phyloP scores from a whole-genome alignment of 495 filamentous ascomycete species.

The Neurospora sp. region DNA sequence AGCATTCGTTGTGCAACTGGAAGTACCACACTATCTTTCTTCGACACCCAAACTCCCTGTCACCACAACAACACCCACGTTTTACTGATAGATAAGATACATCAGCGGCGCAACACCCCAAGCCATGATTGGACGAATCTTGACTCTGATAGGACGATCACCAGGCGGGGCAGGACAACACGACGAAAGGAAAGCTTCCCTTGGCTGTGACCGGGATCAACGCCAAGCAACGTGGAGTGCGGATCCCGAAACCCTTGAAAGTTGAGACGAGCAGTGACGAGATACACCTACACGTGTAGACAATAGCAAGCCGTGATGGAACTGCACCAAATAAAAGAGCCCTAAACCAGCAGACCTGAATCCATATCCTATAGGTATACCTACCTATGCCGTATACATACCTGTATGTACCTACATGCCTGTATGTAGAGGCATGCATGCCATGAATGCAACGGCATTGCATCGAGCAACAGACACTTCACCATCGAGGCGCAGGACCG shows the following conservation, averaged over 20 bases:
- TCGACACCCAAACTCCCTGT: background rate
- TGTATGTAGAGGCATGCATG: background rate
- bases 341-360: background rate
- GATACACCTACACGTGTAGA: background rate
- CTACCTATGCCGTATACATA: background rate
- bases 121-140: background rate
- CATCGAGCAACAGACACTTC: background rate
- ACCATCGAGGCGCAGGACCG: background rate
- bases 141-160: background rate
- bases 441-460: background rate
- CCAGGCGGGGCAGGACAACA: background rate
- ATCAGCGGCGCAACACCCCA: background rate
- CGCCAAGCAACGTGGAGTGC: slow-evolving; percentile 10
- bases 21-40: background rate
- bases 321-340: background rate
- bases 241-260: slow-evolving; percentile 1
- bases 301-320: background rate
- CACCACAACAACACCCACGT: background rate
- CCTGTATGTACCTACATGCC: background rate
- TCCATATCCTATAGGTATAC: background rate
- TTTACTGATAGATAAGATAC: background rate
- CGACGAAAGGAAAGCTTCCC: background rate
- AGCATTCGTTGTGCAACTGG: background rate
- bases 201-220: background rate
- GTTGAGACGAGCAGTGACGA: background rate